A percentile compares a stretch with the other conserved stretches of the same genome.
phyloP scores from a whole-genome alignment of 1,284 basidiomycete species.

The Ceratobasidium sp. region DNA sequence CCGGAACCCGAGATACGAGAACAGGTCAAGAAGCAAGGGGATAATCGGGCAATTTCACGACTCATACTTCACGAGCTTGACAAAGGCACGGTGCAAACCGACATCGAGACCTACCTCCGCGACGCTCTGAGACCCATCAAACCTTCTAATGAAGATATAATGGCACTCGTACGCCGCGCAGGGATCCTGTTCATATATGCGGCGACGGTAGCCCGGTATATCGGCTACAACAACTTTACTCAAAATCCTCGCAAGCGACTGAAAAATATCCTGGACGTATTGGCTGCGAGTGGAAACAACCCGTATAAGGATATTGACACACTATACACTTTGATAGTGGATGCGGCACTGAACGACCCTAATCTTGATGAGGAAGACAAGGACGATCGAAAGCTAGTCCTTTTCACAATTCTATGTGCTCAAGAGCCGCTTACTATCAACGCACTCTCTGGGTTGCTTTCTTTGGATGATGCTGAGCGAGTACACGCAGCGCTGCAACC shows the following conservation, averaged over 20 bases:
- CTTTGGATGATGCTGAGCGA: neutral
- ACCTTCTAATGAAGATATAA: neutral
- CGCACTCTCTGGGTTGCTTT: neutral
- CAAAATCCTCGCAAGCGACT: neutral
- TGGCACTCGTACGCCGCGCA: neutral
- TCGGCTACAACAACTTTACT: neutral
- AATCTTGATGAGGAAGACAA: neutral
- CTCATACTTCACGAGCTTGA: conserved; percentile 9
- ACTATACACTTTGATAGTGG: neutral
- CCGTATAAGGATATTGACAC: neutral
- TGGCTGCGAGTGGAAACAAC: neutral
- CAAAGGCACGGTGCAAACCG: conserved; percentile 11
- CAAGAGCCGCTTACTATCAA: neutral
- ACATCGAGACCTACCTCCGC: conserved; percentile 19
- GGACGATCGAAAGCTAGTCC: neutral
- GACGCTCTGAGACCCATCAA: neutral
- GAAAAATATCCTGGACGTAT: neutral
- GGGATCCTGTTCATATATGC: conserved; percentile 28
- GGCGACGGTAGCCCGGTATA: conserved; percentile 7
- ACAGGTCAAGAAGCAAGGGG: neutral
- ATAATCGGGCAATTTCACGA: neutral
- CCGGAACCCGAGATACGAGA: neutral
- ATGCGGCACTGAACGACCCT: neutral
- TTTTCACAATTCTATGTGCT: neutral
- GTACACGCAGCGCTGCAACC: neutral